phyloP scores from a whole-genome alignment of 2,329 filamentous ascomycete species.

The Penicillium sp. region DNA sequence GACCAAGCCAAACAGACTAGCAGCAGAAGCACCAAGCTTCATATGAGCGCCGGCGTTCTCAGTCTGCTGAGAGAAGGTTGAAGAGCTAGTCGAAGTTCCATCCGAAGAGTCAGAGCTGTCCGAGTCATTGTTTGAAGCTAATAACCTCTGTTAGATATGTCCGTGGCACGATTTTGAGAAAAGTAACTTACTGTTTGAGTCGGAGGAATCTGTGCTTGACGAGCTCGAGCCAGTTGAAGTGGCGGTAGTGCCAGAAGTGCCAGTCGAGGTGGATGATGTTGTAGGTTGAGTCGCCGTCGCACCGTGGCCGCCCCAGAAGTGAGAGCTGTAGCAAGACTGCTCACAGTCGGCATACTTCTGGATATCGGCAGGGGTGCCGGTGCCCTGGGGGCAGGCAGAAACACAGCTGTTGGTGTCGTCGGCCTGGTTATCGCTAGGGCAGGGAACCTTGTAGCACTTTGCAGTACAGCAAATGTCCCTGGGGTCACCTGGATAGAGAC shows the following conservation, averaged over 20 bases:
- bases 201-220: neutral
- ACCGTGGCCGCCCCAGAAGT: constrained; percentile 46
- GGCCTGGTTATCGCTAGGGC: constrained; percentile 52
- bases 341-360: constrained; percentile 51
- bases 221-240: constrained; percentile 1
- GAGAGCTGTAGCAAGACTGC: constrained; percentile 50
- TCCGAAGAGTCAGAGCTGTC: constrained; percentile 19
- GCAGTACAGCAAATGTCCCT: constrained; percentile 55
- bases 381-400: constrained; percentile 55
- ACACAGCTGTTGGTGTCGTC: constrained; percentile 56
- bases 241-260: constrained; percentile 22
- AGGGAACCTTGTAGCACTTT: constrained; percentile 53
- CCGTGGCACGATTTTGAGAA: neutral
- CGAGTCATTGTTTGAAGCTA: constrained; percentile 18
- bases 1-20: constrained; percentile 36
- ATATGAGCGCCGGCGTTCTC: constrained; percentile 34
- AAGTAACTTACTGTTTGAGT: constrained; percentile 10
- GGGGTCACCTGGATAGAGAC: constrained; percentile 34
- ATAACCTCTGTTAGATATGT: constrained; percentile 1
- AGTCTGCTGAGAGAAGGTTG: constrained; percentile 15
- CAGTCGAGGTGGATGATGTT: constrained; percentile 19
- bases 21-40: constrained; percentile 36
- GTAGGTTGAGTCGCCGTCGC: constrained; percentile 21
- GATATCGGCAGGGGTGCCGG: constrained; percentile 49
- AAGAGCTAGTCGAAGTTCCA: constrained; percentile 13